Conservation (phyloP, 495 filamentous ascomycete genomes). For the Tuber borchii region DNA sequence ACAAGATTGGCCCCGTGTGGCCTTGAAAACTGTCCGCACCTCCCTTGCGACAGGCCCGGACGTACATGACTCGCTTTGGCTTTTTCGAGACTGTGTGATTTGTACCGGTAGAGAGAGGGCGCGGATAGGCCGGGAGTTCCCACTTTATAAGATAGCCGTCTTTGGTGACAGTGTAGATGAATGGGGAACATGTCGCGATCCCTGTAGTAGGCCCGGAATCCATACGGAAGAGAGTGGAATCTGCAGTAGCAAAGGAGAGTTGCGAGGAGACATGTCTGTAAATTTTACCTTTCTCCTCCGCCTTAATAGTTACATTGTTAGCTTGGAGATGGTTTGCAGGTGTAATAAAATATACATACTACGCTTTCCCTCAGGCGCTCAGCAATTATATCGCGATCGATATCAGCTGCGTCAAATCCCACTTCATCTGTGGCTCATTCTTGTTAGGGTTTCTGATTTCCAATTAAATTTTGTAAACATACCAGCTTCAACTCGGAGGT, state of each 20-base stretch:
- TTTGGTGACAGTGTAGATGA: conserved; percentile 79
- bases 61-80: conserved; percentile 63
- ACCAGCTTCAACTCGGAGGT: conserved; percentile 70
- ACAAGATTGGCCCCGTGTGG: conserved; percentile 68
- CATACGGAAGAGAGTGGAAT: conserved; percentile 64
- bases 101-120: conserved; percentile 24
- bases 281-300: conserved; percentile 82
- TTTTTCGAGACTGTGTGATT: conserved; percentile 50
- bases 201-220: conserved; percentile 71
- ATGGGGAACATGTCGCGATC: conserved; percentile 68
- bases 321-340: conserved; percentile 6
- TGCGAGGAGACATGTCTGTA: conserved; percentile 70
- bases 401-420: conserved; percentile 87
- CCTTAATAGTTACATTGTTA: conserved; percentile 44
- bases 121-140: conserved; percentile 53
- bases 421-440: conserved; percentile 49
- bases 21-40: conserved; percentile 48
- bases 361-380: conserved; percentile 85
- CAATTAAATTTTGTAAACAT: neutral
- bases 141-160: conserved; percentile 81
- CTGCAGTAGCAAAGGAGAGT: conserved; percentile 57
- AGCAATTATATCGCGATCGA: conserved; percentile 86
- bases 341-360: conserved; percentile 43
- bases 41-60: conserved; percentile 55
- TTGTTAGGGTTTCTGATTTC: conserved; percentile 8